These are phyloP conservation scores for Salix koriyanagi DNA, from an alignment of 345 rosid species.

Conservation along the genomic window DNA sequence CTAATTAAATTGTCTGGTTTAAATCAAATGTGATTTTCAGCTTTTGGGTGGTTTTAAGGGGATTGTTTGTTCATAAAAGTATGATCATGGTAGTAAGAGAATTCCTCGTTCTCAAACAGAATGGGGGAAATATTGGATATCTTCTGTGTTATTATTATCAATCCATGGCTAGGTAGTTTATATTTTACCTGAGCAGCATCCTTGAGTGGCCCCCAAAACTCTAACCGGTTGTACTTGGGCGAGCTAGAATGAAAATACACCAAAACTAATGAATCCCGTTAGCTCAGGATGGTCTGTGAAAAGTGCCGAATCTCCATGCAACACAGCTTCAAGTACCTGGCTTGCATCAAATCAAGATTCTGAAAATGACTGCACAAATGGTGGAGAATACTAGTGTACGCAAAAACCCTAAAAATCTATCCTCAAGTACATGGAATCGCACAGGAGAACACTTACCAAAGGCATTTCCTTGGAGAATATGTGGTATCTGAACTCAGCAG, in stretches of 20 bases:
- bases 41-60: too few relatives aligned
- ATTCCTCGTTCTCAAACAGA: not conserved
- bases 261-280: slow-evolving; percentile 58
- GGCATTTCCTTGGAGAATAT: slow-evolving; percentile 91
- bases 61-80: not conserved
- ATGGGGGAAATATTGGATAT: not conserved
- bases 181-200: slow-evolving; percentile 62
- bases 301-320: slow-evolving; percentile 71
- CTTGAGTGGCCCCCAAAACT: slow-evolving; percentile 82
- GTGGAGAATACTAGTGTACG: not conserved
- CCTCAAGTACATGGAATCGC: not conserved
- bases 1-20: not conserved
- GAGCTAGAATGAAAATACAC: slow-evolving; percentile 82
- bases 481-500: slow-evolving; percentile 86
- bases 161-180: too few relatives aligned
- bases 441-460: slow-evolving; percentile 48
- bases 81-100: not conserved
- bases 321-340: slow-evolving; percentile 75
- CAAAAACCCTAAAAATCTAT: not conserved
- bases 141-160: not conserved
- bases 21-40: not conserved
- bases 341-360: slow-evolving; percentile 8
- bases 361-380: not conserved
- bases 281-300: slow-evolving; percentile 68
- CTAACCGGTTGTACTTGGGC: slow-evolving; percentile 59